Percentiles rank a stretch among this genome's conserved stretches.
Evolutionary conservation across 495 filamentous ascomycete genomes (phyloP).

Genomic region (Talaromyces trachyspermus): DNA sequence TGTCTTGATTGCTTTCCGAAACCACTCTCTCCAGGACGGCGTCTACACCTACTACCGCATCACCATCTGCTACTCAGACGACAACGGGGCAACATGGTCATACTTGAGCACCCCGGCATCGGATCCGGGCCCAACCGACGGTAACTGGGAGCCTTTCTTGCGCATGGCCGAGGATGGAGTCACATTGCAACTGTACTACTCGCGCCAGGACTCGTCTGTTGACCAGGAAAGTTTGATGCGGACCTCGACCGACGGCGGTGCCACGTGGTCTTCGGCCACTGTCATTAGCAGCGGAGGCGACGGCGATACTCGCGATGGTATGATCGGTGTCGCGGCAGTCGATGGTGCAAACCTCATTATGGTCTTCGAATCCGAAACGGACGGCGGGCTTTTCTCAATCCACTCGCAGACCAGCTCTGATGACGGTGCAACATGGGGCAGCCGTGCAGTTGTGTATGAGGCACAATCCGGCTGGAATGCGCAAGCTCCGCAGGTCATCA

Average conservation of each 20-base stretch:
- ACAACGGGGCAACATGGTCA: constrained; percentile 37
- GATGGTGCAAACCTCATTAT: constrained; percentile 31
- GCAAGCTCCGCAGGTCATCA: constrained; percentile 43
- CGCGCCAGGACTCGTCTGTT: constrained; percentile 28
- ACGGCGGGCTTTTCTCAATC: constrained; percentile 27
- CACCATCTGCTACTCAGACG: constrained; percentile 38
- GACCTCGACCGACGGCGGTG: constrained; percentile 38
- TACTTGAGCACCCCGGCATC: constrained; percentile 38
- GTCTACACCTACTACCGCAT: constrained; percentile 43
- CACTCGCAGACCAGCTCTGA: constrained; percentile 26
- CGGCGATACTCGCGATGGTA: constrained; percentile 34
- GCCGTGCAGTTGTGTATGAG: constrained; percentile 31
- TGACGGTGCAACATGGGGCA: constrained; percentile 37
- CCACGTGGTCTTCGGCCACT: constrained; percentile 29
- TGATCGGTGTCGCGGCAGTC: constrained; percentile 39
- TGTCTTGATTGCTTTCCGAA: constrained; percentile 42
- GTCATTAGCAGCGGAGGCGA: constrained; percentile 32
- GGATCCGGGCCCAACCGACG: constrained; percentile 23
- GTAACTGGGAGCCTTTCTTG: constrained; percentile 47
- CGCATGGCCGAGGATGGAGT: constrained; percentile 25
- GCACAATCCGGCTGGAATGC: constrained; percentile 27
- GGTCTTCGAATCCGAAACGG: constrained; percentile 39
- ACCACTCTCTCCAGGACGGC: constrained; percentile 25
- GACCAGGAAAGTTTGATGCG: constrained; percentile 46
- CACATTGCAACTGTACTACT: constrained; percentile 45